Conservation (phyloP, 108 stramenopile species). For the Discostella pseudostelligera region DNA sequence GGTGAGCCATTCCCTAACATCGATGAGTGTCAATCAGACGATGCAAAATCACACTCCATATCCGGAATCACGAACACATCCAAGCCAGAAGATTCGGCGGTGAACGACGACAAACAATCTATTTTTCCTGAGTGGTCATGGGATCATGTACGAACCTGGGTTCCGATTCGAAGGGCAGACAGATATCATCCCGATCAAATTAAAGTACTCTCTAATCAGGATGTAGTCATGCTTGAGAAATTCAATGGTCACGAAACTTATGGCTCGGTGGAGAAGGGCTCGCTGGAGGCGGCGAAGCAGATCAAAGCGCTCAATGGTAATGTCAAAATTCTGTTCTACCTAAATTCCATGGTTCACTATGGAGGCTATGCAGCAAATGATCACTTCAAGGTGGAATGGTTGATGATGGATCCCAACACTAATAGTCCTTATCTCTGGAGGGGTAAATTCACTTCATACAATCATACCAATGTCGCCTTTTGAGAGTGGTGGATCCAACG, state of each 20-base stretch:
- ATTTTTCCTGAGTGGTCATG: constrained; percentile 32
- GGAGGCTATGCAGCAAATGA: constrained; percentile 28
- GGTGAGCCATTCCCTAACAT: too few relatives aligned
- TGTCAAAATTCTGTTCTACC: constrained; percentile 41
- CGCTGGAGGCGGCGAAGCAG: constrained; percentile 28
- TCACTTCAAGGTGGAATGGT: constrained; percentile 28
- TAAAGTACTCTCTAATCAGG: constrained; percentile 26
- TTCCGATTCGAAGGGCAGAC: constrained; percentile 24
- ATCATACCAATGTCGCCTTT: constrained; percentile 36
- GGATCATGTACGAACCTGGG: constrained; percentile 37
- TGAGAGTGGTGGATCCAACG: constrained; percentile 46
- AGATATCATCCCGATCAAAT: constrained; percentile 32
- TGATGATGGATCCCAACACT: constrained; percentile 4
- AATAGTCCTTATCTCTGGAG: constrained; percentile 16
- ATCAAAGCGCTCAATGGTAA: constrained; percentile 34
- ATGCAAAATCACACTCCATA: too few relatives aligned
- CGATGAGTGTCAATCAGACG: too few relatives aligned
- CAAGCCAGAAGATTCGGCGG: too few relatives aligned
- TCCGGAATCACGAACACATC: too few relatives aligned
- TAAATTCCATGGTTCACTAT: constrained; percentile 46
- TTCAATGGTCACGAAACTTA: constrained; percentile 24
- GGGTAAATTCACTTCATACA: constrained; percentile 21
- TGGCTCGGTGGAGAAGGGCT: constrained; percentile 36
- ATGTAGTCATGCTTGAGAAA: constrained; percentile 42
- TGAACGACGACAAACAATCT: constrained; percentile 3